phyloP scores from a whole-genome alignment of 768 basidiomycete genomes.

The Cyclocybe aegerita region DNA sequence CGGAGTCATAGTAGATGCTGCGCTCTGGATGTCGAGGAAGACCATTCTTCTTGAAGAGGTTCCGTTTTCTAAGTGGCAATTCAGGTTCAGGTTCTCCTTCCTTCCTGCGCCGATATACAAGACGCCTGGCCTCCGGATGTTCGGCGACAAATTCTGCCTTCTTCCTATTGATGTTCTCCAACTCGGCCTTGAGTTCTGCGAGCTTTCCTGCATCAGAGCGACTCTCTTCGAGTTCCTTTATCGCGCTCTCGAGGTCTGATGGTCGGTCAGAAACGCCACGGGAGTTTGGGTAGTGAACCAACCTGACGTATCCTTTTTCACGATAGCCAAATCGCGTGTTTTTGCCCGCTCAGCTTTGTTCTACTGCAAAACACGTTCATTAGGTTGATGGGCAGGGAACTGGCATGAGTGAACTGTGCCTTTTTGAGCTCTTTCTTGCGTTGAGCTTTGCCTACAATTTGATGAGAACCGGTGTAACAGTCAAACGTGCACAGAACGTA shows the following conservation, averaged over 20 bases:
- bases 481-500: conserved; percentile 38
- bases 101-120: conserved; percentile 69
- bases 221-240: conserved; percentile 60
- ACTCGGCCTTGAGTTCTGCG: conserved; percentile 68
- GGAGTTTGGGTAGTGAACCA: conserved; percentile 10
- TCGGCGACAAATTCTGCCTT: conserved; percentile 92
- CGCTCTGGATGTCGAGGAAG: conserved; percentile 88
- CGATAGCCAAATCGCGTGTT: conserved; percentile 81
- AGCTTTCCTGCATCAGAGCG: conserved; percentile 62
- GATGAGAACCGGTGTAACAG: not conserved
- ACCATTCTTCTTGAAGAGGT: conserved; percentile 80
- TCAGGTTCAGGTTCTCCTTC: conserved; percentile 42
- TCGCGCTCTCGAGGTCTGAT: conserved; percentile 79
- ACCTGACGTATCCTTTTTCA: conserved; percentile 94
- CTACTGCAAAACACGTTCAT: conserved; percentile 52
- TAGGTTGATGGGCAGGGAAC: conserved; percentile 6
- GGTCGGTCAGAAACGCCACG: conserved; percentile 1
- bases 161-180: conserved; percentile 78
- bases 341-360: conserved; percentile 87
- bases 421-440: conserved; percentile 96
- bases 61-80: conserved; percentile 54
- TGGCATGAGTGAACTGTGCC: conserved; percentile 39
- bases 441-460: conserved; percentile 76
- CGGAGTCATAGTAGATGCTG: conserved; percentile 88
- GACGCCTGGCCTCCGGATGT: conserved; percentile 88